These are phyloP conservation scores for Wickerhamiella qilinensis DNA, from an alignment of 805 yeast genomes.

Conservation along the genomic window DNA sequence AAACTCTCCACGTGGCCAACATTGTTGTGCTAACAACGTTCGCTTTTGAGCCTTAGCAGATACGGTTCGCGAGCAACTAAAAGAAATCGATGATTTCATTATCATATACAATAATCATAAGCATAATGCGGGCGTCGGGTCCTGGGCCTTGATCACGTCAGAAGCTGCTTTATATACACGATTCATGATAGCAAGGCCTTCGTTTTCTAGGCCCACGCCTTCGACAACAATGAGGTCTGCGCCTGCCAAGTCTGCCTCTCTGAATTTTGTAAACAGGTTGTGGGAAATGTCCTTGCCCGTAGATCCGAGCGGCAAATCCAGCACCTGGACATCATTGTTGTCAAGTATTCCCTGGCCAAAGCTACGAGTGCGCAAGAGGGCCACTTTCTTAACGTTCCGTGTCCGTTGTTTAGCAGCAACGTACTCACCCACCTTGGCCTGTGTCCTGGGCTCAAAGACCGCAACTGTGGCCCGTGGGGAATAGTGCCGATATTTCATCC, in stretches of 20 bases:
- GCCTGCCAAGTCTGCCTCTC: constrained; percentile 56
- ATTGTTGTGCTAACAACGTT: no score
- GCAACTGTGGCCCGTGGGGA: constrained; percentile 79
- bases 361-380: constrained; percentile 3
- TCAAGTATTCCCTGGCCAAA: neutral
- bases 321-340: constrained; percentile 9
- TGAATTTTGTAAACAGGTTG: constrained; percentile 52
- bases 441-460: constrained; percentile 37
- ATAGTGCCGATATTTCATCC: constrained; percentile 94
- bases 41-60: no score
- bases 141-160: neutral
- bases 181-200: constrained; percentile 93
- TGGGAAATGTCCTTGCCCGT: constrained; percentile 50
- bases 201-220: constrained; percentile 56
- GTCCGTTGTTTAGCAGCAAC: no score
- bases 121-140: neutral
- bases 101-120: no score
- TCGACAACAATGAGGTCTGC: constrained; percentile 71
- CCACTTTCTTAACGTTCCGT: no score
- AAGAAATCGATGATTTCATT: no score
- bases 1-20: no score
- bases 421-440: constrained; percentile 15
- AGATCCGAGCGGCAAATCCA: constrained; percentile 25
- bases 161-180: constrained; percentile 69
- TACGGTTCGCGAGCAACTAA: no score